Base-by-base conservation (phyloP, 371 early-diverging fungal species). In the Batkoa obscura region DNA sequence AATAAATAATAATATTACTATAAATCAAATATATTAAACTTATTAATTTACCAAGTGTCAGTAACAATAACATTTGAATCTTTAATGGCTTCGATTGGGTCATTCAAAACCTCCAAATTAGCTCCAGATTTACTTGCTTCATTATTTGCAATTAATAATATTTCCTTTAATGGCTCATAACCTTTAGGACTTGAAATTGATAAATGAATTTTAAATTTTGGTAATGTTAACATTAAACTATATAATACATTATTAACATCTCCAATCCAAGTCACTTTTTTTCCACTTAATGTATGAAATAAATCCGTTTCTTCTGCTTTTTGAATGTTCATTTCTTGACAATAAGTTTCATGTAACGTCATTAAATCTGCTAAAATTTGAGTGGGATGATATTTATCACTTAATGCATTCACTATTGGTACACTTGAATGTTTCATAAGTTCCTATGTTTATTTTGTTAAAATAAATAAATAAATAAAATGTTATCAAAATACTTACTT, bases 191-290 rank as follows among this genome's bases (percentile, higher is more conserved):
- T 89, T 37, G 94, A 90, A 46, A 86, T 84, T 23, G 77, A 62
- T 50, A 94, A 68, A 59, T 76, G 66, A 60, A 90, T 73, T 6
- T 94, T 94, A 45, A 88, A 68, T 60, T 92, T 88, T 36, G 94
- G 93, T 61, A 90, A 71, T 5, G 90, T 76, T 5, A 86, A 76
- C 58, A 94, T 67, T 61, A 94, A 74, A 59, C 89, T 88, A 62
- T 90, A 85, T 31, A 91, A 67, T 37, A 96, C 86, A 68, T 96
- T 96, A 71, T 96, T 96, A 32, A 86, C 83, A 65, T 96, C 97
- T 51, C 97, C 97, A 4, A 96, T 82, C 94, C 95, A 96, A 10
- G 93, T 90, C n/a, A 92, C 79, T 34, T 76, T 78, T 12, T 86
- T 66, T 0, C 80, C 80, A 13, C 72, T 72, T 34, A 88, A 62